Evolutionary conservation across 1,284 basidiomycete species (phyloP), one percentile per base, ranked within the genome.

Genomic region (Melampsora larici-populina): DNA sequence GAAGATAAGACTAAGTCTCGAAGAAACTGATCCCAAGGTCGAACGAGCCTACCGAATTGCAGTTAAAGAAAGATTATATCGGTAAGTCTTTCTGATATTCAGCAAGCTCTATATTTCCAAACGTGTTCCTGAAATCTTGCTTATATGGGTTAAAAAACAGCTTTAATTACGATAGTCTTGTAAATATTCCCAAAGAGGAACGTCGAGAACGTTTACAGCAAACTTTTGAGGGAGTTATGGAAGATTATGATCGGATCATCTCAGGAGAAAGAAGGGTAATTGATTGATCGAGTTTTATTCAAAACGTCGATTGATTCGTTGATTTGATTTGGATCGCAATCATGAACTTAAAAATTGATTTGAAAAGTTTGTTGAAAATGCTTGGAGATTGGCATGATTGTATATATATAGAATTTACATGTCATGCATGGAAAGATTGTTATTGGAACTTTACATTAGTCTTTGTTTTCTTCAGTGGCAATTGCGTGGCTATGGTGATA

Each of bases 171-270:
- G 94, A 97, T 86, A 88, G 91, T 74, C 87, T 97, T 70, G 89
- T 89, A 69, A 92, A 95, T 83, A 85, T 97, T 78, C 91, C 94
- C 72, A 90, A 91, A 80, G 86, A 90, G 70, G 95, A 98, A 83
- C 87, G 93, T 62, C 87, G 92, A 75, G 89, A 91, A 79, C 97
- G 95, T 83, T 86, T 99, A 67, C 91, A 96, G 83, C 92, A 96
- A 85, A 98, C 96, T 13, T 99, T 93, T 85, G 90, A 92, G 82
- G 90, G 87, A 78, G 93, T 98, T 18, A 86, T 88, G 71, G 90
- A 93, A 68, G 94, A 95, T 84, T 98, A 98, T 81, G 87, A 87
- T 80, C 89, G 93, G 73, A 90, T 97, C 82, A 85, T 96, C 58
- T 46, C 55, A 51, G 76, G 76, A 7, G 68, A 78, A 66, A 83